Conservation (phyloP, 352 stramenopile species). For the Phytopythium vexans region DNA sequence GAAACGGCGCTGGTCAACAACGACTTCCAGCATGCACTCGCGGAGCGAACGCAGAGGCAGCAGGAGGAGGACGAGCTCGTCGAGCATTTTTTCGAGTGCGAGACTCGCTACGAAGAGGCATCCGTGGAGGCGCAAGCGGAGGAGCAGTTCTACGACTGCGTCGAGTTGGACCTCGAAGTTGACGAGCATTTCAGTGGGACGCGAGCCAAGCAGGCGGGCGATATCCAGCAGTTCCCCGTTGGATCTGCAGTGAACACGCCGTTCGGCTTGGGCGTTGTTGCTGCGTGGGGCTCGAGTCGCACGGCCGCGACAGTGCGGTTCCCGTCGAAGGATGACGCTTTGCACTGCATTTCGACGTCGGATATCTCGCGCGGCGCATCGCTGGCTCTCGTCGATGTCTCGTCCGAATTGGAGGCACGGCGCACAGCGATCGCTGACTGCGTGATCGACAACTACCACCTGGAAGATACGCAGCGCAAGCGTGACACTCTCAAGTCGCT, state of each 20-base stretch:
- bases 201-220: too few species aligned
- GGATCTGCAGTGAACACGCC: slow-evolving; percentile 59
- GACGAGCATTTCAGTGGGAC: slow-evolving; percentile 29
- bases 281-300: slow-evolving; percentile 33
- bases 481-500: slow-evolving; percentile 39
- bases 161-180: slow-evolving; percentile 59
- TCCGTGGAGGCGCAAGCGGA: slow-evolving; percentile 42
- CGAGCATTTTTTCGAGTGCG: slow-evolving; percentile 86
- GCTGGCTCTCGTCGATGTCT: slow-evolving; percentile 36
- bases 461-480: slow-evolving; percentile 28
- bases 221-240: slow-evolving; percentile 32
- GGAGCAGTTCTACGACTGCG: slow-evolving; percentile 67
- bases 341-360: slow-evolving; percentile 70
- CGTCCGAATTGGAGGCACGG: slow-evolving; percentile 46
- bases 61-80: slow-evolving; percentile 51
- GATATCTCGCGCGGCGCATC: slow-evolving; percentile 52
- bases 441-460: slow-evolving; percentile 50
- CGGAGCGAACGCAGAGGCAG: slow-evolving; percentile 6
- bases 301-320: slow-evolving; percentile 46
- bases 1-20: background rate
- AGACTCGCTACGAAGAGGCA: slow-evolving; percentile 51
- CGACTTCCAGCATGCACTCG: slow-evolving; percentile 6
- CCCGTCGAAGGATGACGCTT: slow-evolving; percentile 21
- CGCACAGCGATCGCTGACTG: slow-evolving; percentile 53
- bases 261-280: slow-evolving; percentile 61